Base-by-base conservation (phyloP, 2,329 filamentous ascomycete species). In the Colletotrichum lindemuthianum region DNA sequence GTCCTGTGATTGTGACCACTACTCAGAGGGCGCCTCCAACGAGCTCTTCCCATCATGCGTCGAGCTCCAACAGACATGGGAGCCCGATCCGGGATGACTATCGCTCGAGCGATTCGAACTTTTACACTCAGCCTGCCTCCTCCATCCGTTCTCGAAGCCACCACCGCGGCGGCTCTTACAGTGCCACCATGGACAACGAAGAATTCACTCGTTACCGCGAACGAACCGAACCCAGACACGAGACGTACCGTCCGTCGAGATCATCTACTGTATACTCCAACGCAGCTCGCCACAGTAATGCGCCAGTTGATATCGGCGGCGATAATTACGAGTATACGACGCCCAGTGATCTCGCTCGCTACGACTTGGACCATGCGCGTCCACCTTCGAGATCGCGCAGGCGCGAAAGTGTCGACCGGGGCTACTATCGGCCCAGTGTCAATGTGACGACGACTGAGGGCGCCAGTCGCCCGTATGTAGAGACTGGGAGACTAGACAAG, bases 241-340 rank as follows among this genome's bases (percentile, higher is more conserved):
- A 86, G 56, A 71, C 76, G 34, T 84, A 84, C 68, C 82, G 82
- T 66, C 77, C 77, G 60, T 75, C 79, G 51, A 82, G 84, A 9
- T 80, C 82, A 6, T 78, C 79, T 24, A 76, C 80, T 11, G 69
- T 79, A 24, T 87, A 84, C 67, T 75, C 78, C 43, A 80, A 74
- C 65, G 75, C 77, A 9, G 74, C 79, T 2, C 80, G 80, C 49
- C 81, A 82, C 61, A 76, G 77, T 64, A 77, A 77, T 12, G 75
- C 77, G 60, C 74, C 79, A 8, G 76, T 84, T 48, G 83, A 86
- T 67, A 87, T 86, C 67, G 85, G 84, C 11, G 84, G 86, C 36
- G 84, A 88, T 50, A 86, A 84, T 8, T 90, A 86, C 69, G 85
- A 88, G 69, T 90, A 90, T 70, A 89, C 87, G 8, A 88, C 86